Evolutionary conservation across 2,329 filamentous ascomycete species (phyloP), one percentile per base, ranked within the genome.

Genomic region (Purpureocillium lavendulum): DNA sequence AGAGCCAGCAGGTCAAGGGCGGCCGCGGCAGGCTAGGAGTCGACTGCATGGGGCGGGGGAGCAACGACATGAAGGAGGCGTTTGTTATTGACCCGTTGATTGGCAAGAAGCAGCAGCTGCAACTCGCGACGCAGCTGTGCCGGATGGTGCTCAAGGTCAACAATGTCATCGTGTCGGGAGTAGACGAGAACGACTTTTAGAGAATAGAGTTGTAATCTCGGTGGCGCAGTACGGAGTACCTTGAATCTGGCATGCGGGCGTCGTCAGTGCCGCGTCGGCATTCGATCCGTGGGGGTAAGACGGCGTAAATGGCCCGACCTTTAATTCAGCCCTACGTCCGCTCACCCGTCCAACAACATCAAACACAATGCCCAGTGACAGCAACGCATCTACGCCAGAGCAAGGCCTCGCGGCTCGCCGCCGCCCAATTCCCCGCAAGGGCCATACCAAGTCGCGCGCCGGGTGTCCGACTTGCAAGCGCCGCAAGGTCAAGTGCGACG

Each of bases 11-110:
- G 67, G 84, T 94, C 54, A 95, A 90, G 73, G 84, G 79, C 17
- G 50, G 44, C 38, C 69, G 71, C 40, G 75, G 77, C 52, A 80
- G 80, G 51, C 73, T 97, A 45, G 92, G 92, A 50, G 90, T 98
- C 34, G 92, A 98, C 70, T 98, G 94, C 73, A 97, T 98, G 92
- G 80, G 86, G 62, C 84, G 80, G 29, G 92, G 92, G 51, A 88
- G 76, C 70, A 97, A 96, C 66, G 82, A 97, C 67, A 98, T 98
- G 92, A 89, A 84, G 70, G 82, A 95, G 52, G 86, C 92, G 50
- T 98, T 98, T 64, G 92, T 96, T 50, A 97, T 98, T 59, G 92
- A 98, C 60, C 94, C 92, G 39, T 71, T 98, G 57, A 98, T 98
- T 60, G 92, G 92, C 53, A 98, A 98, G 77, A 85, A 87, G 66